Percentiles rank a stretch among this genome's conserved stretches.
Conservation (phyloP, 2,329 filamentous ascomycete species). For the Neonectria neomacrospora region DNA sequence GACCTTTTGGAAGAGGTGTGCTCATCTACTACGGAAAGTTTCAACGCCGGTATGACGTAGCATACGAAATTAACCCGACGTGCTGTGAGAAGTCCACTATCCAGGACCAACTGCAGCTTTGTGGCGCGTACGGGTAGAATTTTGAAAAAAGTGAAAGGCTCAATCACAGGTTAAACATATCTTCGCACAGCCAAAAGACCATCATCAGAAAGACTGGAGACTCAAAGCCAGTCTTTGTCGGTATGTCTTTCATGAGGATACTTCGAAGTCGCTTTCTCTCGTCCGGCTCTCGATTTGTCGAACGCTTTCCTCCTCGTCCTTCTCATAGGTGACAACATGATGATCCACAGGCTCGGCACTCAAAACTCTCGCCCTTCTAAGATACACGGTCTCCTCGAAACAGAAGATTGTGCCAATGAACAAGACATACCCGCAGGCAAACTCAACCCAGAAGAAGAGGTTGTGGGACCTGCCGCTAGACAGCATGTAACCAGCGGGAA, state of each 20-base stretch:
- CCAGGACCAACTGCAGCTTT: too few species aligned
- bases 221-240: not conserved
- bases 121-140: too few species aligned
- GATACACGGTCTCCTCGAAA: constrained; percentile 5
- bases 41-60: too few species aligned
- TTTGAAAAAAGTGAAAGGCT: too few species aligned
- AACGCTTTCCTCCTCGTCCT: not conserved
- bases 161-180: too few species aligned
- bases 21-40: too few species aligned
- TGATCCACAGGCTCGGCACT: not conserved
- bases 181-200: too few species aligned
- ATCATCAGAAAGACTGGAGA: not conserved
- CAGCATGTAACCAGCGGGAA: not conserved
- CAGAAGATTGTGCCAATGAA: not conserved
- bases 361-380: not conserved
- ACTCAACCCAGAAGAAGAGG: constrained; percentile 7
- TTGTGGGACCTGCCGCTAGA: not conserved
- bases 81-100: too few species aligned
- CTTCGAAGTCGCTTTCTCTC: not conserved
- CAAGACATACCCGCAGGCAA: not conserved
- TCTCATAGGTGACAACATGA: not conserved
- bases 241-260: not conserved
- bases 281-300: not conserved
- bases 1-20: too few species aligned
- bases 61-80: too few species aligned